Conservation (phyloP, 192 early-diverging fungal genomes). For the Coemansia sp. region DNA sequence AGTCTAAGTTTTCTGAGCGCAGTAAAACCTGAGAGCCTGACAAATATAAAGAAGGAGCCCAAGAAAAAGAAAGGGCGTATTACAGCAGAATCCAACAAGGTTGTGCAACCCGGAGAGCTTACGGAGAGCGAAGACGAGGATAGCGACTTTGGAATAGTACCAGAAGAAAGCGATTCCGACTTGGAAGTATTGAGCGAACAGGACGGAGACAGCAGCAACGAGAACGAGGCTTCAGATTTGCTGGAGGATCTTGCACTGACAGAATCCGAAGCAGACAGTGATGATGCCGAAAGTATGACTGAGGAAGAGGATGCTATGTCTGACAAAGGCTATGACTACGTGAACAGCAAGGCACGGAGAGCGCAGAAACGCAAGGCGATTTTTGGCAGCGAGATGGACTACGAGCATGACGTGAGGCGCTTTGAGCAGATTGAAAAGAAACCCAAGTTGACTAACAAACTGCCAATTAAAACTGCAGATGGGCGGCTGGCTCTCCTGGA, state of each 20-base stretch:
- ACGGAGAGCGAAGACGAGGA: constrained; percentile 27
- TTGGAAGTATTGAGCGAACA: constrained; percentile 28
- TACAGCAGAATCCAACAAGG: constrained; percentile 8
- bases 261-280: constrained; percentile 8
- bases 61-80: constrained; percentile 22
- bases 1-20: constrained; percentile 40
- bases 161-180: constrained; percentile 25
- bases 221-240: constrained; percentile 8
- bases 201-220: constrained; percentile 10
- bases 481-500: constrained; percentile 56
- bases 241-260: constrained; percentile 6
- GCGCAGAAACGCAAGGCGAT: constrained; percentile 46
- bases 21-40: constrained; percentile 32
- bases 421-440: constrained; percentile 46
- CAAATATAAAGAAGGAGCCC: constrained; percentile 28
- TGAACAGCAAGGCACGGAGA: constrained; percentile 44
- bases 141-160: constrained; percentile 10
- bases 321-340: constrained; percentile 15
- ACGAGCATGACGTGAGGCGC: constrained; percentile 31
- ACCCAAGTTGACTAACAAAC: constrained; percentile 45
- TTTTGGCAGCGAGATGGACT: constrained; percentile 43
- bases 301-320: constrained; percentile 6
- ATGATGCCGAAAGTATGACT: constrained; percentile 18
- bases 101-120: constrained; percentile 9
- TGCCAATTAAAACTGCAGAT: constrained; percentile 59